Conservation (phyloP, 1,284 basidiomycete species). For the Rhodotorula mucilaginosa region DNA sequence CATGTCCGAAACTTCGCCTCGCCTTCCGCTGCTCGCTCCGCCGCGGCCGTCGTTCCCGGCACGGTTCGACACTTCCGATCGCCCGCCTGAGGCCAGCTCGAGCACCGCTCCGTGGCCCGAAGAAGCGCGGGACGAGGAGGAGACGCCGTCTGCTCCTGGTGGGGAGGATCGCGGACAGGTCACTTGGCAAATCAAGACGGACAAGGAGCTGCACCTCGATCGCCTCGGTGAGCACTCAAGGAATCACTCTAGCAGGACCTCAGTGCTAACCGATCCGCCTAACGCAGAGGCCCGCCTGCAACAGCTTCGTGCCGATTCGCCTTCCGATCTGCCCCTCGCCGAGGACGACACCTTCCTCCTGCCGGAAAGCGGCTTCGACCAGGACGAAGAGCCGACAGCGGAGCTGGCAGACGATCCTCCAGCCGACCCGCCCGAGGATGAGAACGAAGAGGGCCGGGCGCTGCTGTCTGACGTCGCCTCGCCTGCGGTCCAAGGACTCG, state of each 20-base stretch:
- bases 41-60: conserved; percentile 11
- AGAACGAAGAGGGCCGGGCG: conserved; percentile 15
- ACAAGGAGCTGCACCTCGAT: conserved; percentile 18
- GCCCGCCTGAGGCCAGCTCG: neutral
- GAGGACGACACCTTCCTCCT: neutral
- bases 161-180: neutral
- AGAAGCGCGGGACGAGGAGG: neutral
- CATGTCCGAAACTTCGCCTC: neutral
- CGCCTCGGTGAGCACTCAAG: conserved; percentile 4
- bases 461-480: conserved; percentile 9
- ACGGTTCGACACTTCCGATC: neutral
- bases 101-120: neutral
- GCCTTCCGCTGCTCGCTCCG: conserved; percentile 1
- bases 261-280: neutral
- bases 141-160: neutral
- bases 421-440: neutral
- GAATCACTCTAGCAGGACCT: fast-evolving
- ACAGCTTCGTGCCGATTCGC: neutral
- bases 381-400: neutral
- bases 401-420: neutral
- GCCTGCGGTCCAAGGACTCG: neutral
- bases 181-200: conserved; percentile 18
- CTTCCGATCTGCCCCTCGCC: neutral
- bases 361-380: neutral
- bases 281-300: conserved; percentile 10